phyloP scores from a whole-genome alignment of 805 yeast species.

The Lipomyces lipofer region DNA sequence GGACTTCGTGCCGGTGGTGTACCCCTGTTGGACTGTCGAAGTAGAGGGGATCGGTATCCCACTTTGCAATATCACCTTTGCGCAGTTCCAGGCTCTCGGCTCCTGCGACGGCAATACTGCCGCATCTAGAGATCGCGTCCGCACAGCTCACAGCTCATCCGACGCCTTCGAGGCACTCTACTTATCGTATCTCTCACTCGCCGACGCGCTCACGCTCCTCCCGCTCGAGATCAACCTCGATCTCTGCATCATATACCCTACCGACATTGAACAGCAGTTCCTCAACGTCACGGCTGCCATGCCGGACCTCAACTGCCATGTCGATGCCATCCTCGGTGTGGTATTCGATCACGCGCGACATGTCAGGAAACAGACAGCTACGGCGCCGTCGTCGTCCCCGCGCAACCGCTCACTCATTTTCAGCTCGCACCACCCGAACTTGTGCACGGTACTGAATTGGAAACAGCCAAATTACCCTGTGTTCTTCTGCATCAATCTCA shows the following conservation, averaged over 20 bases:
- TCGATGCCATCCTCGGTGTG: constrained; percentile 68
- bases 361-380: constrained; percentile 36
- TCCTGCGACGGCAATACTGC: constrained; percentile 1
- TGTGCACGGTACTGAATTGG: constrained; percentile 96
- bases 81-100: constrained; percentile 25
- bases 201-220: constrained; percentile 55
- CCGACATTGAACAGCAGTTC: constrained; percentile 46
- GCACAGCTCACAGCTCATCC: constrained; percentile 5
- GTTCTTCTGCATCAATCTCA: constrained; percentile 65
- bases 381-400: constrained; percentile 33
- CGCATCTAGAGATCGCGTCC: not conserved
- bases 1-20: constrained; percentile 84
- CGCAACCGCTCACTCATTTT: constrained; percentile 59
- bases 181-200: constrained; percentile 59
- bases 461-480: constrained; percentile 98
- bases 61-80: constrained; percentile 56
- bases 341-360: constrained; percentile 74
- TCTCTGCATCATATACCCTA: constrained; percentile 76
- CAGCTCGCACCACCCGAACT: constrained; percentile 80
- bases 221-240: constrained; percentile 65
- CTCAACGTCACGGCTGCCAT: constrained; percentile 28
- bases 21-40: constrained; percentile 49
- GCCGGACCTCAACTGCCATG: constrained; percentile 65
- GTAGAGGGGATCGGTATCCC: constrained; percentile 53
- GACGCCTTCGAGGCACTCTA: constrained; percentile 31